A percentile compares a stretch with the other conserved stretches of the same genome.
phyloP scores from a whole-genome alignment of 75 land plant species.

The Gnetum montanum region DNA sequence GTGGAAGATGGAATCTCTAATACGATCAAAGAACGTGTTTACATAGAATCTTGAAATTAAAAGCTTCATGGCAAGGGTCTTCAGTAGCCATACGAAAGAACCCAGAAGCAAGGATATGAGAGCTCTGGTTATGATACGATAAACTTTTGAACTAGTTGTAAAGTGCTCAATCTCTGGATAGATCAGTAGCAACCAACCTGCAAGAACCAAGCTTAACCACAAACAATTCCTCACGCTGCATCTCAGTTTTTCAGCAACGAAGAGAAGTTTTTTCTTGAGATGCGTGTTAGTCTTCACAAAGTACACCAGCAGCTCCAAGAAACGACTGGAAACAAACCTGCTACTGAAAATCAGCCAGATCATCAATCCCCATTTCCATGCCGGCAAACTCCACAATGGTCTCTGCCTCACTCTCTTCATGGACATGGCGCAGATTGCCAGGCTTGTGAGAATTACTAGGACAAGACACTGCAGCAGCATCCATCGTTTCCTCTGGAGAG shows the following conservation, averaged over 20 bases:
- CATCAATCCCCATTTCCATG: conserved; percentile 89
- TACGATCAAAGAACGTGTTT: conserved; percentile 70
- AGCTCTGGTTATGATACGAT: conserved; percentile 41
- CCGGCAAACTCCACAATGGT: conserved; percentile 36
- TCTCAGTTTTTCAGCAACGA: conserved; percentile 62
- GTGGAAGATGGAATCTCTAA: conserved; percentile 72
- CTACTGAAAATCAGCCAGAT: conserved; percentile 60
- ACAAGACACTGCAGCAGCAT: no score
- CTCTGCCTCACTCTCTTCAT: no score
- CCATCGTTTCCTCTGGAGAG: no score
- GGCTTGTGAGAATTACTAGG: no score
- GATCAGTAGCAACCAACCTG: conserved; percentile 50
- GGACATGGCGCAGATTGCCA: no score
- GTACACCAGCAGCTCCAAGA: conserved; percentile 31
- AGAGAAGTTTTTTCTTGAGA: conserved; percentile 58
- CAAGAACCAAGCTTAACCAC: conserved; percentile 65
- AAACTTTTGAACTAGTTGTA: conserved; percentile 13
- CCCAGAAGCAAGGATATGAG: conserved; percentile 41
- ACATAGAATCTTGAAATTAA: conserved; percentile 74
- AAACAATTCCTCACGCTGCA: conserved; percentile 63
- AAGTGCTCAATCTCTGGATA: conserved; percentile 25
- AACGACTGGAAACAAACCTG: conserved; percentile 58
- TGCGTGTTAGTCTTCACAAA: conserved; percentile 58
- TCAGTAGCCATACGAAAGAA: conserved; percentile 49
- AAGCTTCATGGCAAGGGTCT: conserved; percentile 56